phyloP scores from a whole-genome alignment of 306 rosid species.

The Prunus armeniaca region DNA sequence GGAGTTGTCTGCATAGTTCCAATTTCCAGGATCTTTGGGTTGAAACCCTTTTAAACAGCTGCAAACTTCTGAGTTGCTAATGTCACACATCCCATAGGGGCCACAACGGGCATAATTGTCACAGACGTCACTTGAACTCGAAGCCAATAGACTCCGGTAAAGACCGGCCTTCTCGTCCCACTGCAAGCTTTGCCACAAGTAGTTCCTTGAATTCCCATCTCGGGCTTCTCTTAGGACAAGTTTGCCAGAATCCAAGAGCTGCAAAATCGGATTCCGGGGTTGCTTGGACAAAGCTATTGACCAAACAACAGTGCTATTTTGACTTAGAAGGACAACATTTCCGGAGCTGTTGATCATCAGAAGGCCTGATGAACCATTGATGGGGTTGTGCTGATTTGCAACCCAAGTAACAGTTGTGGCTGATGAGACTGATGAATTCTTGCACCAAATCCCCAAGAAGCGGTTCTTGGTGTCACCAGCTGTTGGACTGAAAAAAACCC shows the following conservation, averaged over 20 bases:
- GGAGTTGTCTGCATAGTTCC: conserved; percentile 28
- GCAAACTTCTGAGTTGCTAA: conserved; percentile 11
- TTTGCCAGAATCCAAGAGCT: conserved; percentile 22
- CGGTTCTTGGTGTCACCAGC: conserved; percentile 2
- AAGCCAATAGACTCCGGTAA: conserved; percentile 33
- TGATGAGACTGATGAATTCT: background rate
- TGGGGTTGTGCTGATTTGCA: background rate
- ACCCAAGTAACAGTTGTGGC: background rate
- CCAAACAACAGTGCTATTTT: background rate
- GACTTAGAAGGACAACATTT: background rate
- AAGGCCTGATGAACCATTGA: background rate
- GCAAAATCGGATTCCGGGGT: background rate
- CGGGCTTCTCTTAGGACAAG: conserved; percentile 5
- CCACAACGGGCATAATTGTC: conserved; percentile 30
- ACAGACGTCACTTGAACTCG: conserved; percentile 9
- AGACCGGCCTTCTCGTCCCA: conserved; percentile 34
- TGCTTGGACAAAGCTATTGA: background rate
- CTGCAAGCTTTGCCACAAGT: background rate
- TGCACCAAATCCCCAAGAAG: background rate
- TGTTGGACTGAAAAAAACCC: conserved; percentile 44
- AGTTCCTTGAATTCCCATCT: background rate
- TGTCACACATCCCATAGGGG: conserved; percentile 23
- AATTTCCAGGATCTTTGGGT: conserved; percentile 28
- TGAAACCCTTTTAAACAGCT: conserved; percentile 37
- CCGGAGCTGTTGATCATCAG: background rate